Conservation (phyloP, 2,329 filamentous ascomycete species). For the Furcasterigmium furcatum region DNA sequence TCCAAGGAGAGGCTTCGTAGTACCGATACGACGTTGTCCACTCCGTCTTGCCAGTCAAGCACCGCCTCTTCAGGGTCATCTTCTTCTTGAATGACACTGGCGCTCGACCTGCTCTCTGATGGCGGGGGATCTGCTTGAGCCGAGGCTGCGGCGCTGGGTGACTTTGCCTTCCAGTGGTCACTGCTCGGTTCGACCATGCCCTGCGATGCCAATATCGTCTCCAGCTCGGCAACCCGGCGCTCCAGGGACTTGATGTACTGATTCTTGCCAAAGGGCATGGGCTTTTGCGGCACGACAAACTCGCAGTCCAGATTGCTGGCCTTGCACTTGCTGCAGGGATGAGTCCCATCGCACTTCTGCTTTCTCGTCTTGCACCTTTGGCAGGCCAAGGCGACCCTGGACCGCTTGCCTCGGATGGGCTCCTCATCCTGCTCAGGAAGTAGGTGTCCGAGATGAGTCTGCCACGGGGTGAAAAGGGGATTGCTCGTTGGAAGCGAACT, state of each 20-base stretch:
- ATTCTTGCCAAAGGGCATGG: conserved; percentile 26
- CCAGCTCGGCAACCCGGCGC: conserved; percentile 14
- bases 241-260: conserved; percentile 12
- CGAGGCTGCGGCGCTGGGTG: too few species aligned
- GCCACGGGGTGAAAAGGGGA: too few species aligned
- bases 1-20: conserved; percentile 17
- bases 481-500: too few species aligned
- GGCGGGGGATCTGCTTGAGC: conserved; percentile 8
- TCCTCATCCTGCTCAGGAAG: background rate
- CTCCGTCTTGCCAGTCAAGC: too few species aligned
- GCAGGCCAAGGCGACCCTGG: conserved; percentile 15
- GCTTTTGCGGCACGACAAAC: conserved; percentile 27
- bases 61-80: too few species aligned
- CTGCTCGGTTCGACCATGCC: background rate
- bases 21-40: conserved; percentile 12
- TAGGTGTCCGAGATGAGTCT: too few species aligned
- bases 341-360: conserved; percentile 14
- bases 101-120: conserved; percentile 4
- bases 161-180: too few species aligned
- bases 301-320: conserved; percentile 23
- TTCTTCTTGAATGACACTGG: background rate
- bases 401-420: conserved; percentile 10
- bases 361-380: conserved; percentile 16
- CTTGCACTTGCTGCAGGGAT: conserved; percentile 9
- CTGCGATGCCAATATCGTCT: conserved; percentile 1